Base-by-base conservation (phyloP, 768 basidiomycete genomes). In the Mycena pura region DNA sequence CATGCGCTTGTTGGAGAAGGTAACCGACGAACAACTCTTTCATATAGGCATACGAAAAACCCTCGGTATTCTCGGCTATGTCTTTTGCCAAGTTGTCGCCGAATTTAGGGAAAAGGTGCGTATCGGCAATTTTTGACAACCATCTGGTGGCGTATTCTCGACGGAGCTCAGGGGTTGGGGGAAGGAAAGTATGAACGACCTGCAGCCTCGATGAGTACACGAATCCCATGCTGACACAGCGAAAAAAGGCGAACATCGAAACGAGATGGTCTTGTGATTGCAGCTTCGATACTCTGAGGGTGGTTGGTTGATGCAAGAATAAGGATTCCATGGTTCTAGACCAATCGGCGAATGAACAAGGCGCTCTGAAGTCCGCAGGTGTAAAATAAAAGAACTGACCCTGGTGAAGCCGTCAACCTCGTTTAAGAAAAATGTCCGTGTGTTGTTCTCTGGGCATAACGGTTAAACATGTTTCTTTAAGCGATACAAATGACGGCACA, bases 201-300 rank as follows among this genome's bases (percentile, higher is more conserved):
- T 49, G 47, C 32, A 49, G 47, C 19, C 32, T 49, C 21, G 47
- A 49, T 49, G 47, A 49, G 47, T 36, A 49, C 31, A 36, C 19
- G 47, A 49, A 17, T 49, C 47, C 43, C 32, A 49, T 49, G 32
- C 32, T 22, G 47, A 49, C 32, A 49, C 19, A 25, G 47, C 19
- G 31, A 49, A 49, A 49, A 49, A 49, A 22, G 47, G 19, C 47
- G 47, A 49, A 49, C 47, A 49, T 49, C 47, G 11, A 49, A 49
- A 49, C 47, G 47, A 49, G 47, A 49, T 34, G 47, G 47, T 49
- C 47, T 49, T 34, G 1, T 49, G 47, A 49, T 36, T 34, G 47
- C 47, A 49, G 47, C 31, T 22, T 49, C 47, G 31, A 49, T 49
- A 32, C 3, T 11, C 32, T 9, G 7, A 34, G 47, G 47, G 36